Percentiles rank a stretch among this genome's conserved stretches.
Evolutionary conservation across 2,329 filamentous ascomycete species (phyloP).

Genomic region (Domatiomyces globalis): DNA sequence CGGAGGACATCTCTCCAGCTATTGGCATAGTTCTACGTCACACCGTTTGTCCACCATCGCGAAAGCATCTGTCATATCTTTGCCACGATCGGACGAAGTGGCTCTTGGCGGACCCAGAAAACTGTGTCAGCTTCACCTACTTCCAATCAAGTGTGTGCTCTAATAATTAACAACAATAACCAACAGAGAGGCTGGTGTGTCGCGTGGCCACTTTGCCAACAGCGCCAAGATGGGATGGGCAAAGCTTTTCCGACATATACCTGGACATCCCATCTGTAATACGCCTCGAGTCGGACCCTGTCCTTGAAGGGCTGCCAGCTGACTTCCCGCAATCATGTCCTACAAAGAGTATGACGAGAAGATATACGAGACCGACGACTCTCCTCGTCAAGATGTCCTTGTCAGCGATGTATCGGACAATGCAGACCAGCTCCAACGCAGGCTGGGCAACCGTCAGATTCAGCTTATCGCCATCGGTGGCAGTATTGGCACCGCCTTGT

Average conservation of each 20-base stretch:
- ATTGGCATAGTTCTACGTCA: background rate
- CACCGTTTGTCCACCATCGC: background rate
- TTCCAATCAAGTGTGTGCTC: background rate
- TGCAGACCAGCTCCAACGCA: constrained; percentile 30
- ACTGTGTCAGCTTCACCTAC: background rate
- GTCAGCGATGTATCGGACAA: constrained; percentile 14
- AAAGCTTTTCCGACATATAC: background rate
- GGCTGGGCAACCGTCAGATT: constrained; percentile 41
- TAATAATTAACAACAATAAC: background rate
- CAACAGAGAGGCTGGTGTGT: background rate
- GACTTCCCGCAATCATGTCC: background rate
- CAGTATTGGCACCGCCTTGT: constrained; percentile 27
- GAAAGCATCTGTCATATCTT: background rate
- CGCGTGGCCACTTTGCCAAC: background rate
- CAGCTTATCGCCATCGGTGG: constrained; percentile 38
- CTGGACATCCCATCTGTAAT: background rate
- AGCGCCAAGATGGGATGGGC: background rate
- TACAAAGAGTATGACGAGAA: background rate
- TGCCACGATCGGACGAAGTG: background rate
- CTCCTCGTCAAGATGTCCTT: background rate
- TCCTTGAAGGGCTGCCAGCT: too few species aligned
- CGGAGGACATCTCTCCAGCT: too few species aligned
- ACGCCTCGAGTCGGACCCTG: background rate
- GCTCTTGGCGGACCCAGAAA: background rate
- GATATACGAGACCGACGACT: background rate